Percentiles rank a stretch among this genome's conserved stretches.
Conservation (phyloP, 192 early-diverging fungal genomes). For the Backusella psychrophila region DNA sequence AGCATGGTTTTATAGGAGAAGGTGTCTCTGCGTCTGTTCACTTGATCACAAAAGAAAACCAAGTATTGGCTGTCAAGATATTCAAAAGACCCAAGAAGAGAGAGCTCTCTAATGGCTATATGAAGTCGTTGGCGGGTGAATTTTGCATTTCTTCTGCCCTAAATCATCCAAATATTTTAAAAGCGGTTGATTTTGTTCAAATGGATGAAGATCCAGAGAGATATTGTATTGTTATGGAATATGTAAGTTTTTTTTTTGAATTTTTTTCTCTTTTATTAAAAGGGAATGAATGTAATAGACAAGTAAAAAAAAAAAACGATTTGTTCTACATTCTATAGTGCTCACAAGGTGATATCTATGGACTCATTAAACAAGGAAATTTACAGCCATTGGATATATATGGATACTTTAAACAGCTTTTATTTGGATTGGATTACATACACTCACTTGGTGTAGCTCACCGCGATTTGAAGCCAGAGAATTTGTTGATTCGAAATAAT, state of each 20-base stretch:
- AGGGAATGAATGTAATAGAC: background rate
- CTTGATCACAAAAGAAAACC: background rate
- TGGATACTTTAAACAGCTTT: conserved; percentile 93
- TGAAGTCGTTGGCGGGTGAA: conserved; percentile 92
- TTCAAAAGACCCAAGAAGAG: conserved; percentile 57
- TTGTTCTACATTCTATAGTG: conserved; percentile 57
- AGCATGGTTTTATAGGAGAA: background rate
- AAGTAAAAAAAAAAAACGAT: background rate
- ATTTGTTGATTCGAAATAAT: conserved; percentile 73
- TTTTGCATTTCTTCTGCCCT: conserved; percentile 94
- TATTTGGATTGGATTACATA: conserved; percentile 84
- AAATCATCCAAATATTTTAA: conserved; percentile 88
- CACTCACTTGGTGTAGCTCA: conserved; percentile 97
- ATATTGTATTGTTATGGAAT: conserved; percentile 80
- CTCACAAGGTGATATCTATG: conserved; percentile 90
- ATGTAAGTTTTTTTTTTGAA: conserved; percentile 37
- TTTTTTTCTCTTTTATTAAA: background rate
- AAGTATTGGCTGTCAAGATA: conserved; percentile 23
- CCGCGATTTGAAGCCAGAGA: conserved; percentile 82
- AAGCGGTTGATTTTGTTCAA: conserved; percentile 92
- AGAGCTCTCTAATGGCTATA: conserved; percentile 87
- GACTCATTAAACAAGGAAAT: conserved; percentile 69
- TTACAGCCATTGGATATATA: conserved; percentile 77
- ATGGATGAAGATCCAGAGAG: conserved; percentile 65
- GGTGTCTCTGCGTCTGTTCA: conserved; percentile 9